These are phyloP conservation scores for Phytophthora sp. DNA, from an alignment of 352 stramenopile species.

Conservation along the genomic window DNA sequence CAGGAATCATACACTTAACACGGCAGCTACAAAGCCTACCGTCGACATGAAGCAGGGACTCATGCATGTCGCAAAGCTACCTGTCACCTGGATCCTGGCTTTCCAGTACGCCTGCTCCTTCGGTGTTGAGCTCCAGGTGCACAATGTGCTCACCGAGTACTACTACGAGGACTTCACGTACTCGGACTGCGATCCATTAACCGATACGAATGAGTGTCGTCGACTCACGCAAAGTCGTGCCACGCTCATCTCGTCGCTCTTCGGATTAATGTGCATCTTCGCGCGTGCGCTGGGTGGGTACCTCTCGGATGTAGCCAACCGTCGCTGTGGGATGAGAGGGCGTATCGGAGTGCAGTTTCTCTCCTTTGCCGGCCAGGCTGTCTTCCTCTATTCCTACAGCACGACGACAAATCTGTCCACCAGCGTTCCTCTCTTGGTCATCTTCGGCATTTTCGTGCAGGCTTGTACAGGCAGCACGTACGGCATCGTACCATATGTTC, in stretches of 20 bases:
- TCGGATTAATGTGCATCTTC: conserved; percentile 95
- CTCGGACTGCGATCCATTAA: conserved; percentile 46
- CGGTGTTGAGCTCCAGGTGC: conserved; percentile 94
- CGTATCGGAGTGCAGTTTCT: conserved; percentile 84
- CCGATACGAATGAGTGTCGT: conserved; percentile 35
- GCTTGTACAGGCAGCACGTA: conserved; percentile 56
- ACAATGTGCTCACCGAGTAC: conserved; percentile 93
- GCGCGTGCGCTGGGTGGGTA: conserved; percentile 87
- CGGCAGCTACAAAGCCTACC: conserved; percentile 32
- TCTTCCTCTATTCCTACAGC: conserved; percentile 88
- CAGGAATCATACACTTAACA: conserved; percentile 15
- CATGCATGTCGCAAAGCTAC: conserved; percentile 46
- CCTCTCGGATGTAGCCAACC: conserved; percentile 79
- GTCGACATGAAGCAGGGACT: conserved; percentile 40
- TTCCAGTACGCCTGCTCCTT: conserved; percentile 95
- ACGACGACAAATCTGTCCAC: conserved; percentile 46
- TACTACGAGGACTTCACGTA: conserved; percentile 90
- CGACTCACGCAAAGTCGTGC: conserved; percentile 46
- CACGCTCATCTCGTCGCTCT: conserved; percentile 90
- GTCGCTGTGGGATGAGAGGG: conserved; percentile 82
- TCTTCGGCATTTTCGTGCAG: conserved; percentile 91
- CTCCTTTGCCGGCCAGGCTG: conserved; percentile 73
- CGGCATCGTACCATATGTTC: conserved; percentile 66
- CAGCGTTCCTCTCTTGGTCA: conserved; percentile 82
- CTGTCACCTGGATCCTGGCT: conserved; percentile 90